These are phyloP conservation scores for Parmelia sp. DNA, from an alignment of 495 filamentous ascomycete genomes.

Conservation along the genomic window DNA sequence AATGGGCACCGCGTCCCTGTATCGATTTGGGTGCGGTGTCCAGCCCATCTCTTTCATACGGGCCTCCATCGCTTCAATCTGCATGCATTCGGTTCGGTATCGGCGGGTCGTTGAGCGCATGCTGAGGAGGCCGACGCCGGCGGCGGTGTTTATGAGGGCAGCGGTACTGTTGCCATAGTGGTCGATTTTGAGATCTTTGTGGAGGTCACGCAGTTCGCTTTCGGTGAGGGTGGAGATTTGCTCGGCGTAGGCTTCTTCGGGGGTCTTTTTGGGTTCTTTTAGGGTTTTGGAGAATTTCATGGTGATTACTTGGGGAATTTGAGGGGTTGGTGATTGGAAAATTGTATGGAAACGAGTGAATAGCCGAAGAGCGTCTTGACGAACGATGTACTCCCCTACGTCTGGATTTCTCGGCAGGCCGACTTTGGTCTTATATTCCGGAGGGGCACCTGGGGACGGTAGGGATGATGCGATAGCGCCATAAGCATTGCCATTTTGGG, in stretches of 20 bases:
- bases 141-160: background rate
- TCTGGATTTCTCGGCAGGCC: background rate
- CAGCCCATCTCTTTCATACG: background rate
- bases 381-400: background rate
- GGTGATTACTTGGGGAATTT: background rate
- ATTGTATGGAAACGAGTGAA: background rate
- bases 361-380: background rate
- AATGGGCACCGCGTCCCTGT: background rate
- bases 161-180: constrained; percentile 2
- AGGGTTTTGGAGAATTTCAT: constrained; percentile 2
- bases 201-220: background rate
- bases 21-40: background rate
- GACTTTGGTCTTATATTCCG: background rate
- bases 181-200: constrained; percentile 7
- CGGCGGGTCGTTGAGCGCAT: constrained; percentile 1
- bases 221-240: background rate
- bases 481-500: background rate
- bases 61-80: constrained; percentile 4
- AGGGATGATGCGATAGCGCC: background rate
- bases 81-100: constrained; percentile 4
- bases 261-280: background rate
- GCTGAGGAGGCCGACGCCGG: constrained; percentile 4
- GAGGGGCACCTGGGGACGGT: background rate
- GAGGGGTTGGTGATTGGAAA: background rate
- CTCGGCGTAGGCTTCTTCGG: constrained; percentile 1